Conservation (phyloP, 192 early-diverging fungal species). For the Entomortierella lignicola region DNA sequence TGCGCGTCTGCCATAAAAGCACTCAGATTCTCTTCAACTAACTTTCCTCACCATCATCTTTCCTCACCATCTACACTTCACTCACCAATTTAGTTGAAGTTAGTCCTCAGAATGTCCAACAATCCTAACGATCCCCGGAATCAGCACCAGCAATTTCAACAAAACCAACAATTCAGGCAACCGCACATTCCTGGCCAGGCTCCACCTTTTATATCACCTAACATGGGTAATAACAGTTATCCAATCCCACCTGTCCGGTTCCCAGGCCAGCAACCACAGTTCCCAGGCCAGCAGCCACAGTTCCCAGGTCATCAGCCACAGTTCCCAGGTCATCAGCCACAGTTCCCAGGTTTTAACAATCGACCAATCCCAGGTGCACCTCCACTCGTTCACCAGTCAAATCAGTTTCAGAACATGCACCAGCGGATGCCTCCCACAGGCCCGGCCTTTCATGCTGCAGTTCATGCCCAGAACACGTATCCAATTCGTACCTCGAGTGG, state of each 20-base stretch:
- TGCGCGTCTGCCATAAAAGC: too few species aligned
- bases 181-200: conserved; percentile 17
- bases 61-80: too few species aligned
- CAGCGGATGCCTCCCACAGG: conserved; percentile 22
- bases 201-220: conserved; percentile 12
- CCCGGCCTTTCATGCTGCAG: conserved; percentile 22
- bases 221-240: not conserved
- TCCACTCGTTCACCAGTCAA: conserved; percentile 31
- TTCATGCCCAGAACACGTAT: conserved; percentile 22
- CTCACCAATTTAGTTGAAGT: too few species aligned
- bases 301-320: conserved; percentile 1
- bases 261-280: conserved; percentile 15
- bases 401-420: conserved; percentile 27
- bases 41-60: too few species aligned
- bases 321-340: not conserved
- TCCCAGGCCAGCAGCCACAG: not conserved
- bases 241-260: conserved; percentile 22
- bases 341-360: conserved; percentile 7
- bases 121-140: conserved; percentile 21
- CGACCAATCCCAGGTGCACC: conserved; percentile 7
- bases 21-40: too few species aligned
- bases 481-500: conserved; percentile 7
- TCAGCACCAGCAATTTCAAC: conserved; percentile 19
- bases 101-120: conserved; percentile 11
- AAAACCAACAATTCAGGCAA: conserved; percentile 2